Conservation (phyloP, 768 basidiomycete species). For the Dentipellis sp. region DNA sequence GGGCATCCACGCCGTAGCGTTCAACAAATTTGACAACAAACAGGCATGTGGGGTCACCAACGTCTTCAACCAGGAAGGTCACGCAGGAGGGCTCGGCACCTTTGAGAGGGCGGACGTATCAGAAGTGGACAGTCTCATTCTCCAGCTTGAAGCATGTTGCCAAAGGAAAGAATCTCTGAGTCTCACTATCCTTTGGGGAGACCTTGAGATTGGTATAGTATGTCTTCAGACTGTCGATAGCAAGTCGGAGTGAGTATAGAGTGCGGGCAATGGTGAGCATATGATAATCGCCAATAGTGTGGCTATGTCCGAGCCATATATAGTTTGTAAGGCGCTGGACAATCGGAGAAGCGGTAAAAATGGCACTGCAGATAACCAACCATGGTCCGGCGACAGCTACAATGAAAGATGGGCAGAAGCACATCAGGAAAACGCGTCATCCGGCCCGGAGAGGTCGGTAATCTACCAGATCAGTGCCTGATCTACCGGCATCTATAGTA, state of each 20-base stretch:
- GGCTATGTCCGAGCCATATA: background rate
- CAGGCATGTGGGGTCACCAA: background rate
- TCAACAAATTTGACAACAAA: constrained; percentile 31
- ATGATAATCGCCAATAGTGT: background rate
- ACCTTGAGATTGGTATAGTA: no score
- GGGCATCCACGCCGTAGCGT: constrained; percentile 24
- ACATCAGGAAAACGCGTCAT: no score
- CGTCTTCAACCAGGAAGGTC: background rate
- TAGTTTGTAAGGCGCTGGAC: background rate
- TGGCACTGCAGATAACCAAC: background rate
- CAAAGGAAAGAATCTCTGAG: background rate
- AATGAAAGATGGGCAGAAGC: background rate
- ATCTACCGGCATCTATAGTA: no score
- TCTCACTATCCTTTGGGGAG: background rate
- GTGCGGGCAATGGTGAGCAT: background rate
- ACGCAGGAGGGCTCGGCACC: background rate
- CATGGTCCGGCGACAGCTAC: background rate
- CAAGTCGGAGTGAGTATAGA: background rate
- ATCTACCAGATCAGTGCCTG: no score
- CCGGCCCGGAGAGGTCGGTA: no score
- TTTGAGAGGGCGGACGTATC: background rate
- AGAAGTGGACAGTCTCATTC: background rate
- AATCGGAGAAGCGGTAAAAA: background rate
- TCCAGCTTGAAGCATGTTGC: background rate
- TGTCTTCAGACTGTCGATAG: no score